Evolutionary conservation across 257 asterid species (phyloP), one percentile per base, ranked within the genome.

Genomic region (Scutellaria barbata): DNA sequence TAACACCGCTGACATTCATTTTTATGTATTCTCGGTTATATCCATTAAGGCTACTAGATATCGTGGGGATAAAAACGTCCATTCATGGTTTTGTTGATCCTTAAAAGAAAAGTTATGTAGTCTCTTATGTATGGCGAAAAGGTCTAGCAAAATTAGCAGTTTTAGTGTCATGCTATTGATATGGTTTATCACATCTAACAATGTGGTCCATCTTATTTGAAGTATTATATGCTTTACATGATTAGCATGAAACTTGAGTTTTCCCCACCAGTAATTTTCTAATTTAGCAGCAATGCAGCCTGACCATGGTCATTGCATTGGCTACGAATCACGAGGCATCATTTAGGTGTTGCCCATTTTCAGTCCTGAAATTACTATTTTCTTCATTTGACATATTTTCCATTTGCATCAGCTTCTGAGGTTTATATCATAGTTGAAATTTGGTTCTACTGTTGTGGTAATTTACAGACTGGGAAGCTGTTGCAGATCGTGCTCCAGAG

Each of bases 381-480:
- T 48, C 11, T 14, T 52, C 53, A 16, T 33, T 52, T 37, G 55
- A 46, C 33, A 10, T 71, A 16, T 52, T 12, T 55, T 16, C 53
- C 25, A 5, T 41, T 53, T 61, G 37, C 47, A 52, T 17, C 10
- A 42, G 25, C 45, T 39, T 56, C 71, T 39, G 7, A 20, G 17
- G 48, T 65, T 11, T 48, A 40, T 66, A 33, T 18, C n/a, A 14
- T 7, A 11, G 33, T 53, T 48, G 48, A 42, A 10, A 58, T 45
- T 25, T 69, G 16, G 71, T 52, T 43, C 74, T 70, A 63, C 70
- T 25, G 22, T 42, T 74, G 30, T 61, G 75, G 60, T 71, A 30
- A 61, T 70, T 63, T 69, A 56, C 87, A 95, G 99, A 92, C 58
- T 95, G 99, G 98, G 99, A 95, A 85, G 90, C 97, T 72, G 62